Conservation (phyloP, 805 yeast species). For the Helenozyma baotianmanensis region DNA sequence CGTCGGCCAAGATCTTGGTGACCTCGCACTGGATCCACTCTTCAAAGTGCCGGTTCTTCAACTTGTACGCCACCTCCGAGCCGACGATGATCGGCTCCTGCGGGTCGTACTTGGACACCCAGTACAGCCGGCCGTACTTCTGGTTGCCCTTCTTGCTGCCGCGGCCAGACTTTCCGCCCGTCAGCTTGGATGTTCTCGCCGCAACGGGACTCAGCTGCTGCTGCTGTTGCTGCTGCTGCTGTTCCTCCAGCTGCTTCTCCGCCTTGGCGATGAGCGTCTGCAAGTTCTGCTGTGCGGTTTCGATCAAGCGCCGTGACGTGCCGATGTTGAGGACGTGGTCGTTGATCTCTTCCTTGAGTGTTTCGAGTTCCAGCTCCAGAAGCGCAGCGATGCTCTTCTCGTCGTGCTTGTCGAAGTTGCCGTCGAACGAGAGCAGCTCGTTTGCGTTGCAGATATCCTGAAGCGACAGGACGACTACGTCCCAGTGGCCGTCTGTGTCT, state of each 20-base stretch:
- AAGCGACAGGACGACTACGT: constrained; percentile 56
- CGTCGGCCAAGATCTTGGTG: constrained; percentile 68
- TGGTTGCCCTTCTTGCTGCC: constrained; percentile 15
- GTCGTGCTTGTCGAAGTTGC: constrained; percentile 23
- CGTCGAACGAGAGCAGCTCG: constrained; percentile 50
- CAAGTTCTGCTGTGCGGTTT: constrained; percentile 43
- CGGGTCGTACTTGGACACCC: constrained; percentile 56
- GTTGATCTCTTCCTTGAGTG: constrained; percentile 36
- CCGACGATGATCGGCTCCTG: constrained; percentile 57
- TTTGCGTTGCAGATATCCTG: constrained; percentile 66
- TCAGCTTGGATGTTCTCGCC: constrained; percentile 7
- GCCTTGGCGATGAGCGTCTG: constrained; percentile 36
- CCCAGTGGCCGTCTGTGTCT: constrained; percentile 63
- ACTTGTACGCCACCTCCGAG: constrained; percentile 83
- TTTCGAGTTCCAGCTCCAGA: constrained; percentile 35
- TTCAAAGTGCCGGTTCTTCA: constrained; percentile 64
- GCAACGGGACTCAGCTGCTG: constrained; percentile 8
- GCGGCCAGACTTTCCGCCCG: constrained; percentile 11
- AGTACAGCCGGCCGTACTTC: constrained; percentile 42
- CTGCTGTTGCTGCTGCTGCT: constrained; percentile 8
- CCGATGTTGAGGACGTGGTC: constrained; percentile 58
- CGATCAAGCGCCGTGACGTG: constrained; percentile 38
- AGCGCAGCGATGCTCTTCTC: constrained; percentile 24
- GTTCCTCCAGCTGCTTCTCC: constrained; percentile 11
- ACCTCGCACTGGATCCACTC: constrained; percentile 98